These are phyloP conservation scores for Amanita rubescens DNA, from an alignment of 768 basidiomycete species.

Conservation along the genomic window DNA sequence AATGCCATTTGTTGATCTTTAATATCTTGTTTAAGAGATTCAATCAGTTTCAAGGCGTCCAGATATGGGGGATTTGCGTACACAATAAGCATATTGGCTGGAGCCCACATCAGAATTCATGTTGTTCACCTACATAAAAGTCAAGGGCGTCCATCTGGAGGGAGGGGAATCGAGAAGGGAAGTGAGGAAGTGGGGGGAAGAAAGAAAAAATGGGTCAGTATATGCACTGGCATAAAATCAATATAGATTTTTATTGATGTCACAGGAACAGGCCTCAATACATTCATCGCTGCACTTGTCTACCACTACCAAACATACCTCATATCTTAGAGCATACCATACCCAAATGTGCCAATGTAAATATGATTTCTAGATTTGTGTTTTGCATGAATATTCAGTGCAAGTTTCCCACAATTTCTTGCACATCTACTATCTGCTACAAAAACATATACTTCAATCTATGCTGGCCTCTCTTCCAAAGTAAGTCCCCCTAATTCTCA, in stretches of 20 bases:
- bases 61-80: background rate
- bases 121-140: background rate
- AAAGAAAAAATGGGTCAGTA: background rate
- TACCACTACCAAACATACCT: too few species aligned
- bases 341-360: too few species aligned
- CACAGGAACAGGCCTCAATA: background rate
- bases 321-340: too few species aligned
- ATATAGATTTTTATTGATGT: too few species aligned
- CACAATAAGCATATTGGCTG: background rate
- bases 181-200: background rate
- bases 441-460: too few species aligned
- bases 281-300: too few species aligned
- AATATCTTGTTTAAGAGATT: background rate
- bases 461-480: too few species aligned
- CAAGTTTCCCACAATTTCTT: too few species aligned
- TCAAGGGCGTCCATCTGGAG: background rate
- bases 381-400: too few species aligned
- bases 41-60: background rate
- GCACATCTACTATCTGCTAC: too few species aligned
- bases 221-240: background rate
- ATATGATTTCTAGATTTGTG: too few species aligned
- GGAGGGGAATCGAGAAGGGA: background rate
- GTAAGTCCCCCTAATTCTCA: too few species aligned
- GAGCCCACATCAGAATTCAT: background rate
- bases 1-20: background rate